phyloP scores from a whole-genome alignment of 345 rosid species.

The Gossypioides kirkii region DNA sequence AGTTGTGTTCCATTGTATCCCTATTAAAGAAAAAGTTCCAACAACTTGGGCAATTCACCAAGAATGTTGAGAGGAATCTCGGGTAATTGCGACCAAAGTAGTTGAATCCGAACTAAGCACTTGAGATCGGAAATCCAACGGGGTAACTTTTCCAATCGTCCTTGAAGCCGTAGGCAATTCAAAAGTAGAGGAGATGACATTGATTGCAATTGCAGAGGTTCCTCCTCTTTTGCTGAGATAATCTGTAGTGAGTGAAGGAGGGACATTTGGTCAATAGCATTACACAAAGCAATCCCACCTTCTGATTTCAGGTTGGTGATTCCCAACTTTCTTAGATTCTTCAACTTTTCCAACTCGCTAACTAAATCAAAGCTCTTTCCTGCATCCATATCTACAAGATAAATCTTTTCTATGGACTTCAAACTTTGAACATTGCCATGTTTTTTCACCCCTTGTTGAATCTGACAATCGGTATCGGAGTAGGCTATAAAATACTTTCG shows the following conservation, averaged over 20 bases:
- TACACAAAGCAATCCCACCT: constrained; percentile 14
- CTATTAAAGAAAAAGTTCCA: background rate
- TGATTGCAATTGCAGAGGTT: background rate
- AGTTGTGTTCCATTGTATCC: background rate
- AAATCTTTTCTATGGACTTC: background rate
- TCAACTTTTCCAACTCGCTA: background rate
- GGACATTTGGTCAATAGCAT: constrained; percentile 7
- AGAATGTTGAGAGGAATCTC: constrained; percentile 10
- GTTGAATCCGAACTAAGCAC: background rate
- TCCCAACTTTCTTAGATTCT: constrained; percentile 16
- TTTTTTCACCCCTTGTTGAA: background rate
- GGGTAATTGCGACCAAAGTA: background rate
- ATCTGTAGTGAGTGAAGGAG: constrained; percentile 8
- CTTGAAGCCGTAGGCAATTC: background rate
- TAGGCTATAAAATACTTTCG: background rate
- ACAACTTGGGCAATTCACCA: constrained; percentile 1
- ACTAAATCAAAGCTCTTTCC: background rate
- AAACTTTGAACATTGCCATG: background rate
- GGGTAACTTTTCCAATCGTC: background rate
- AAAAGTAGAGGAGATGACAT: background rate
- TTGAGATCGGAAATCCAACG: constrained; percentile 12
- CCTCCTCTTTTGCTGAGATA: background rate
- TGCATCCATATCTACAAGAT: background rate
- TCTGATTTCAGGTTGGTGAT: constrained; percentile 5
- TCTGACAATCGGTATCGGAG: background rate